Percentiles rank a stretch among this genome's conserved stretches.
phyloP scores from a whole-genome alignment of 2,329 filamentous ascomycete genomes.

The Neonectria faginata region DNA sequence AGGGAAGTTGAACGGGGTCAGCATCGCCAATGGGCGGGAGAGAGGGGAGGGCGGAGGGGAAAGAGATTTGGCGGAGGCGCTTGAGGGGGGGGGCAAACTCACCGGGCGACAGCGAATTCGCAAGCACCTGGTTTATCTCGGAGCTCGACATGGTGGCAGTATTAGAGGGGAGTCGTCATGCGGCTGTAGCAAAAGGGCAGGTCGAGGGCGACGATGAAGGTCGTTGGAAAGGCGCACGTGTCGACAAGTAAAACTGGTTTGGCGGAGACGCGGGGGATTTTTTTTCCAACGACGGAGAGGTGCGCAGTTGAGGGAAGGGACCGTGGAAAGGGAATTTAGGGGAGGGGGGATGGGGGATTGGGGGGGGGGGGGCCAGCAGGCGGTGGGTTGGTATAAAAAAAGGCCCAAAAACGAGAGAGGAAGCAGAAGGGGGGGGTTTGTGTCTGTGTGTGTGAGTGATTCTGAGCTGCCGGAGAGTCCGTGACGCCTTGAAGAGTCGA shows the following conservation, averaged over 20 bases:
- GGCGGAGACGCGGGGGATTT: constrained; percentile 48
- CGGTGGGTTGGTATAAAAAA: constrained; percentile 33
- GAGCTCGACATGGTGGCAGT: constrained; percentile 73
- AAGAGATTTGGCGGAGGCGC: constrained; percentile 20
- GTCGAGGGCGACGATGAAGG: constrained; percentile 35
- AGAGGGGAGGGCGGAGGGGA: constrained; percentile 28
- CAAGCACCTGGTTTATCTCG: constrained; percentile 98
- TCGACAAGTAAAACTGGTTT: constrained; percentile 46
- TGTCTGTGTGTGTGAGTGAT: not conserved
- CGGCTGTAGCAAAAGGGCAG: constrained; percentile 45
- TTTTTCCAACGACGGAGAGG: constrained; percentile 35
- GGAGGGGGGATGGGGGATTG: constrained; percentile 14
- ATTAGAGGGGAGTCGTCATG: constrained; percentile 52
- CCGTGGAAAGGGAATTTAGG: constrained; percentile 28
- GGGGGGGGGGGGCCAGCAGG: constrained; percentile 26
- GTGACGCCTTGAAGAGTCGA: constrained; percentile 28
- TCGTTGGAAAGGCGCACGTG: constrained; percentile 31
- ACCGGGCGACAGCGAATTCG: constrained; percentile 97
- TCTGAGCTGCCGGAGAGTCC: constrained; percentile 33
- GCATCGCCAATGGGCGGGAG: constrained; percentile 29
- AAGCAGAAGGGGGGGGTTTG: constrained; percentile 27
- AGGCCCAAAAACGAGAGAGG: constrained; percentile 30
- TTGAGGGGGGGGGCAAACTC: constrained; percentile 53
- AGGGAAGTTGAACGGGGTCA: constrained; percentile 23
- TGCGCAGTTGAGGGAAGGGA: constrained; percentile 43